Percentiles rank a stretch among this genome's conserved stretches.
These are phyloP conservation scores for Neopestalotiopsis sp. DNA, from an alignment of 2,329 filamentous ascomycete species.

Conservation along the genomic window DNA sequence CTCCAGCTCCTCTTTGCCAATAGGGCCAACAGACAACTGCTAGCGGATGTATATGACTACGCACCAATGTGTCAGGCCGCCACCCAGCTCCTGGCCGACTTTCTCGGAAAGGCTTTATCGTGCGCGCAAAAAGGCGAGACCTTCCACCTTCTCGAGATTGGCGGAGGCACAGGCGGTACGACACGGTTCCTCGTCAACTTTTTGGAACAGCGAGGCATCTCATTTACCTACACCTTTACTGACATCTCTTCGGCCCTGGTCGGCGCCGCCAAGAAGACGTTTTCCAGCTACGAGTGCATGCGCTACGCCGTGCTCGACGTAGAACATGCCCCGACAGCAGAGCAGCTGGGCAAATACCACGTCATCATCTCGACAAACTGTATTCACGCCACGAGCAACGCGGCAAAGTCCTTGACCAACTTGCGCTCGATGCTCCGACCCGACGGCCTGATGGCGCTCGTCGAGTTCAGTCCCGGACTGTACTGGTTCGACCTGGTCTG, in stretches of 20 bases:
- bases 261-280: slow-evolving; percentile 17
- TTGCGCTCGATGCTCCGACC: slow-evolving; percentile 33
- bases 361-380: slow-evolving; percentile 42
- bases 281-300: slow-evolving; percentile 25
- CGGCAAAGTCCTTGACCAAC: slow-evolving; percentile 30
- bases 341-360: slow-evolving; percentile 32
- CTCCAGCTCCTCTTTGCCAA: not conserved
- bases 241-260: slow-evolving; percentile 44
- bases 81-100: not conserved
- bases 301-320: slow-evolving; percentile 36
- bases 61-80: not conserved
- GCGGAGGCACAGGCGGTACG: slow-evolving; percentile 49
- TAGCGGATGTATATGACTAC: not conserved
- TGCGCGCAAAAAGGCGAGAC: too few species aligned
- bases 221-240: slow-evolving; percentile 47
- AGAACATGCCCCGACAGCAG: slow-evolving; percentile 29
- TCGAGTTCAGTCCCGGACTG: slow-evolving; percentile 36
- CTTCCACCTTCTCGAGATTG: slow-evolving; percentile 48
- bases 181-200: slow-evolving; percentile 37
- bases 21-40: not conserved
- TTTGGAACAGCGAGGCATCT: slow-evolving; percentile 29
- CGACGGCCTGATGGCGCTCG: slow-evolving; percentile 35
- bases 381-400: slow-evolving; percentile 40
- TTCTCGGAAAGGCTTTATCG: not conserved
- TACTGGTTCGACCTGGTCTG: slow-evolving; percentile 39